A percentile compares a stretch with the other conserved stretches of the same genome.
These are phyloP conservation scores for Rhizopus delemar DNA, from an alignment of 371 early-diverging fungal species.

Conservation along the genomic window DNA sequence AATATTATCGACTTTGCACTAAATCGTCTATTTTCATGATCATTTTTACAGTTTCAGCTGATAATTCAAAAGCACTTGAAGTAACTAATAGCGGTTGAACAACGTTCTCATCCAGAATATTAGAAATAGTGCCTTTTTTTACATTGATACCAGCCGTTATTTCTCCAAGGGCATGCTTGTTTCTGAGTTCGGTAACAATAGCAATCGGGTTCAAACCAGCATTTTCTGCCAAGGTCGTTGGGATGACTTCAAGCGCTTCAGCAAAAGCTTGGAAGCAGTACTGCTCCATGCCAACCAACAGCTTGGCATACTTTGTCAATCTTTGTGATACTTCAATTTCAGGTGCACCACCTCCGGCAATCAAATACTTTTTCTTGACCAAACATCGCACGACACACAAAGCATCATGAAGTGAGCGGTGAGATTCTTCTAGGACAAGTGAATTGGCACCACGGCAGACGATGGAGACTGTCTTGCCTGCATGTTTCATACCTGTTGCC, in stretches of 20 bases:
- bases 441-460: slow-evolving; percentile 96
- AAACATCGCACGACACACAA: slow-evolving; percentile 98
- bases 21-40: slow-evolving; percentile 98
- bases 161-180: slow-evolving; percentile 93
- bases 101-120: slow-evolving; percentile 98
- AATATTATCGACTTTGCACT: slow-evolving; percentile 51
- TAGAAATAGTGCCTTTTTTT: slow-evolving; percentile 94
- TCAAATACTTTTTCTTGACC: slow-evolving; percentile 95
- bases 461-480: slow-evolving; percentile 93
- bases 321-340: slow-evolving; percentile 93
- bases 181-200: slow-evolving; percentile 96
- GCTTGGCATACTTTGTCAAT: slow-evolving; percentile 86
- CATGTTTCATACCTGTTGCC: slow-evolving; percentile 88
- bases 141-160: slow-evolving; percentile 95
- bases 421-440: slow-evolving; percentile 98
- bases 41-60: slow-evolving; percentile 98
- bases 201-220: slow-evolving; percentile 97
- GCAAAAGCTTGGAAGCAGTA: slow-evolving; percentile 97
- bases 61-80: slow-evolving; percentile 94
- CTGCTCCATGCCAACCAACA: slow-evolving; percentile 90
- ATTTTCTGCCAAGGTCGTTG: slow-evolving; percentile 97
- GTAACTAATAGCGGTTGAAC: slow-evolving; percentile 98
- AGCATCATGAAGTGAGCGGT: slow-evolving; percentile 98
- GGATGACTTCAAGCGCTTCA: slow-evolving; percentile 96
- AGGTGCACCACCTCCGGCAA: slow-evolving; percentile 99